phyloP scores from a whole-genome alignment of 129 eudicot genomes.

The Saposhnikovia divaricata region DNA sequence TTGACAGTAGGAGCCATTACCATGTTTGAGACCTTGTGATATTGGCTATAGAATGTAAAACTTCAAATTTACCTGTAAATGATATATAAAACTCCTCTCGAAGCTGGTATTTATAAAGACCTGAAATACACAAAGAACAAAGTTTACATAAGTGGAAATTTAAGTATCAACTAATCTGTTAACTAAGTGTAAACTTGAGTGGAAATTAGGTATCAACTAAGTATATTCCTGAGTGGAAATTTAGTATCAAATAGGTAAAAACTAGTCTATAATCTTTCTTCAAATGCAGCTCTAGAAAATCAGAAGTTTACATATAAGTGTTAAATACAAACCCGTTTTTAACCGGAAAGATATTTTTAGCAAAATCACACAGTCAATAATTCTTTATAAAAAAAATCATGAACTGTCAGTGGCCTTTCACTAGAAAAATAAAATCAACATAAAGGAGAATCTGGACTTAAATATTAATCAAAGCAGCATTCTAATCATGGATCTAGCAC shows the following conservation, averaged over 20 bases:
- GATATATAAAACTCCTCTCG: neutral
- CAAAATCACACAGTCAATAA: neutral
- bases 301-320: neutral
- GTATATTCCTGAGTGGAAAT: neutral
- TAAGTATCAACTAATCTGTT: neutral
- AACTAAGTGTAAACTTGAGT: neutral
- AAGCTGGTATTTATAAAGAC: slow-evolving; percentile 2
- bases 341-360: neutral
- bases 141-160: neutral
- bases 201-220: neutral
- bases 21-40: slow-evolving; percentile 29
- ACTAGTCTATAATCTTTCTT: neutral
- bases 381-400: neutral
- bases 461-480: no score
- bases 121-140: slow-evolving; percentile 15
- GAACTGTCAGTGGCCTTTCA: neutral
- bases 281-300: neutral
- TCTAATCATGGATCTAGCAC: neutral
- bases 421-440: neutral
- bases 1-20: slow-evolving; percentile 74
- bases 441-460: neutral
- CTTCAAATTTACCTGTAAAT: slow-evolving; percentile 3
- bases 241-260: neutral
- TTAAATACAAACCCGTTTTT: neutral
- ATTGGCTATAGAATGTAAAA: slow-evolving; percentile 1